Evolutionary conservation across 805 yeast genomes (phyloP).

Genomic region (Barnettozyma populi): DNA sequence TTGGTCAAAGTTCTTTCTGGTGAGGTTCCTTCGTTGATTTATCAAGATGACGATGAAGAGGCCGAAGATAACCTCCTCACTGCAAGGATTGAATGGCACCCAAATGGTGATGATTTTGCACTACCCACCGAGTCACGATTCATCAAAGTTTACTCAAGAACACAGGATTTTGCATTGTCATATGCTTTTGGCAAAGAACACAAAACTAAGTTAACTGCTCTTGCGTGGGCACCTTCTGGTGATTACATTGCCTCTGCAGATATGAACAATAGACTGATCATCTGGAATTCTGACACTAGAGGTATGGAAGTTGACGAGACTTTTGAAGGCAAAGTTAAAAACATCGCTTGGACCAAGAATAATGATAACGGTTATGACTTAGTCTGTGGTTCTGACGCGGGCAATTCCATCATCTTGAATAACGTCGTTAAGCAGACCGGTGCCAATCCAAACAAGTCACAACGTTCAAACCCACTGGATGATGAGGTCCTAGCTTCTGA

Average conservation of each 20-base stretch:
- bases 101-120: conserved; percentile 63
- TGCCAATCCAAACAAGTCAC: background rate
- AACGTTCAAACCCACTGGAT: conserved; percentile 1
- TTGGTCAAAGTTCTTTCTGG: conserved; percentile 39
- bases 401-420: conserved; percentile 33
- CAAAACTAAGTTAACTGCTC: conserved; percentile 22
- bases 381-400: conserved; percentile 32
- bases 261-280: conserved; percentile 40
- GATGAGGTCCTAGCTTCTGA: conserved; percentile 28
- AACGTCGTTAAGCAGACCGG: conserved; percentile 22
- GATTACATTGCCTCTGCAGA: conserved; percentile 54
- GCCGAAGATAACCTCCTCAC: conserved; percentile 38
- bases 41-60: conserved; percentile 33
- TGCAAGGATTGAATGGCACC: conserved; percentile 63
- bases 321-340: conserved; percentile 26
- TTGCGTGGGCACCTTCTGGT: conserved; percentile 60
- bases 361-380: conserved; percentile 22
- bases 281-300: conserved; percentile 48
- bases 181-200: conserved; percentile 24
- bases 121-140: conserved; percentile 50
- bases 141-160: conserved; percentile 36
- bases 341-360: conserved; percentile 31
- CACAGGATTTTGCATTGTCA: conserved; percentile 10
- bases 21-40: conserved; percentile 36
- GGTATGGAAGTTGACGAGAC: conserved; percentile 29